Evolutionary conservation across 495 filamentous ascomycete genomes (phyloP).

Genomic region (Chaetomium fimeti): DNA sequence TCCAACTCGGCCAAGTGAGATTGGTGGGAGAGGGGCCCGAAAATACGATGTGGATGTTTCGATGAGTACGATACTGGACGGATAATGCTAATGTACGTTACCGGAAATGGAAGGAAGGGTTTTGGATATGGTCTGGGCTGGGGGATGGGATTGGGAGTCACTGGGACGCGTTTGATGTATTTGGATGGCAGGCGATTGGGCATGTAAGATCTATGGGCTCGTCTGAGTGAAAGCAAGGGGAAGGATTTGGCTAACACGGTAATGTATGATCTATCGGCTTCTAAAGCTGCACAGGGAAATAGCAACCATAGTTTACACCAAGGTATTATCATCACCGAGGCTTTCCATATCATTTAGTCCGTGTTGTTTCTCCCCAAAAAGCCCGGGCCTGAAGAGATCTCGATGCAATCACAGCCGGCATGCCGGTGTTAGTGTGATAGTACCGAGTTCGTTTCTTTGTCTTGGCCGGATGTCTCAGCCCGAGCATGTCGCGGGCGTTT

Average conservation of each 20-base stretch:
- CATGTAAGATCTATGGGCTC: background rate
- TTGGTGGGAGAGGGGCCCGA: no score
- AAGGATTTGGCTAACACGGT: conserved; percentile 3
- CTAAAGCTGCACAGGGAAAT: background rate
- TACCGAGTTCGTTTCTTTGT: no score
- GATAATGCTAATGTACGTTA: conserved; percentile 6
- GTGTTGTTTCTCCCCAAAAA: background rate
- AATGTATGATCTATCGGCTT: conserved; percentile 12
- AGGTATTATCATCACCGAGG: no score
- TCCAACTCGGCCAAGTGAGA: background rate
- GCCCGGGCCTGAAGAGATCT: background rate
- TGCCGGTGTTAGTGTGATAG: no score
- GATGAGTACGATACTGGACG: background rate
- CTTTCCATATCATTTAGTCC: background rate
- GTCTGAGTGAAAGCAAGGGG: background rate
- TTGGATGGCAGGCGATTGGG: background rate
- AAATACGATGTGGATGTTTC: background rate
- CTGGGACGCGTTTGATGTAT: background rate
- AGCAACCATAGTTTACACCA: background rate
- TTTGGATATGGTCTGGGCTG: no score
- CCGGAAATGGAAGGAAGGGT: background rate
- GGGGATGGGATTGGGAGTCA: background rate
- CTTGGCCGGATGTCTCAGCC: no score
- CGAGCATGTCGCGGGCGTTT: no score
- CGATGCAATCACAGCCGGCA: no score